phyloP scores from a whole-genome alignment of 2,329 filamentous ascomycete genomes.

The Aspergillus sp. region DNA sequence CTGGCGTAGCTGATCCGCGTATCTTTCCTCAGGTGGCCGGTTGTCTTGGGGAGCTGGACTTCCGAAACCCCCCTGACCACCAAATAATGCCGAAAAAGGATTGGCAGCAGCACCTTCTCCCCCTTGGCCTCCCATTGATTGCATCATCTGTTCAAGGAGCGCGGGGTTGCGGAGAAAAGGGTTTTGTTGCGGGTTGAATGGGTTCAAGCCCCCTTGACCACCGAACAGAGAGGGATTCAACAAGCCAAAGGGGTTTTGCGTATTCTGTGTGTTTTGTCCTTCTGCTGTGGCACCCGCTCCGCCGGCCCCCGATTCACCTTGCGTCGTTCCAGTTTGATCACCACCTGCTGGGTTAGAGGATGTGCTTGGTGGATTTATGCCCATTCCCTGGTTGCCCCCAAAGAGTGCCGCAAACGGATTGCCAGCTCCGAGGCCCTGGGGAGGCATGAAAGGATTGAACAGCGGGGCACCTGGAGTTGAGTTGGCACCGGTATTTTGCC shows the following conservation, averaged over 20 bases:
- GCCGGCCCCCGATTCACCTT: slow-evolving; percentile 35
- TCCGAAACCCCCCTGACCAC: slow-evolving; percentile 52
- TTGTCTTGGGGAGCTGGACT: slow-evolving; percentile 70
- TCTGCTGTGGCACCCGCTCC: slow-evolving; percentile 35
- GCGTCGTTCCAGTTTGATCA: slow-evolving; percentile 34
- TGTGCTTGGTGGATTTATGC: slow-evolving; percentile 34
- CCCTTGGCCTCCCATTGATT: slow-evolving; percentile 49
- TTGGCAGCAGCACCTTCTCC: slow-evolving; percentile 45
- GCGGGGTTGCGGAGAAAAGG: slow-evolving; percentile 65
- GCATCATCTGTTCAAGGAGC: slow-evolving; percentile 61
- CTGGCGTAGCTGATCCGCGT: slow-evolving; percentile 86
- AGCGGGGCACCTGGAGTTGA: not conserved
- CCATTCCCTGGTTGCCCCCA: slow-evolving; percentile 37
- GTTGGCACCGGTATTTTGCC: slow-evolving; percentile 39
- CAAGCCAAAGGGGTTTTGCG: slow-evolving; percentile 71
- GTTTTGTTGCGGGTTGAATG: slow-evolving; percentile 54
- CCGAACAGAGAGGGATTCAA: slow-evolving; percentile 56
- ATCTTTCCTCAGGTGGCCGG: slow-evolving; percentile 89
- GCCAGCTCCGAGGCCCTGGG: slow-evolving; percentile 31
- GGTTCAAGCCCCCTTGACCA: slow-evolving; percentile 50
- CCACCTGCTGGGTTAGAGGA: slow-evolving; percentile 38
- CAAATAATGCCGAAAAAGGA: slow-evolving; percentile 54
- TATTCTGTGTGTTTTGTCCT: slow-evolving; percentile 43
- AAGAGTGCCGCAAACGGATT: slow-evolving; percentile 69
- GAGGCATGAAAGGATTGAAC: slow-evolving; percentile 40